These are phyloP conservation scores for Bisporella sp. DNA, from an alignment of 2,329 filamentous ascomycete species.

Conservation along the genomic window DNA sequence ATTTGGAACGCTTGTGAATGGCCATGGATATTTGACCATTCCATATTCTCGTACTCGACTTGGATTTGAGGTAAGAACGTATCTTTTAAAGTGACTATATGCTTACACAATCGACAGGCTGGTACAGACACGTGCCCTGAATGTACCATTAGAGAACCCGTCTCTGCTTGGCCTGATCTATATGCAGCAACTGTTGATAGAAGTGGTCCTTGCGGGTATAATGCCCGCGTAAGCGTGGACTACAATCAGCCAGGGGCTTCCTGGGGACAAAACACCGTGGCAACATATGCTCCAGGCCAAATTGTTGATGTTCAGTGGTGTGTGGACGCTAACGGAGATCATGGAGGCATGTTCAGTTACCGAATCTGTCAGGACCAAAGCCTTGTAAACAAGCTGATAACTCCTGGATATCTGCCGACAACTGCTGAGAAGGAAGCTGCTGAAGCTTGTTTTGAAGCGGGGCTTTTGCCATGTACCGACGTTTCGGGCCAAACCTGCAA, in stretches of 20 bases:
- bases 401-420: constrained; percentile 40
- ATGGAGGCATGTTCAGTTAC: constrained; percentile 50
- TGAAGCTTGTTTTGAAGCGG: constrained; percentile 44
- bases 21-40: constrained; percentile 39
- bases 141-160: constrained; percentile 47
- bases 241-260: constrained; percentile 4
- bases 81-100: no score
- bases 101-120: constrained; percentile 24
- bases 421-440: constrained; percentile 45
- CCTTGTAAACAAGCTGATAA: constrained; percentile 43
- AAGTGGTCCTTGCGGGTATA: constrained; percentile 46
- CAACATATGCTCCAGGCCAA: constrained; percentile 38
- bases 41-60: constrained; percentile 39
- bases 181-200: constrained; percentile 37
- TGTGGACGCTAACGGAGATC: constrained; percentile 48
- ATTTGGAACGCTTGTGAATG: constrained; percentile 13
- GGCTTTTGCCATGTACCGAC: constrained; percentile 41
- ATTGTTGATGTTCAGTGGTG: constrained; percentile 46
- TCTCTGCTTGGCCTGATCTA: constrained; percentile 42
- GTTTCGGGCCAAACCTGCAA: constrained; percentile 42
- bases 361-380: constrained; percentile 45
- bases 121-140: constrained; percentile 44
- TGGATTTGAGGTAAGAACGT: constrained; percentile 34
- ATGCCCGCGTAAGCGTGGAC: constrained; percentile 43
- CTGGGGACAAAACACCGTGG: constrained; percentile 38